phyloP scores from a whole-genome alignment of 306 rosid genomes.

The Acacia confusa region DNA sequence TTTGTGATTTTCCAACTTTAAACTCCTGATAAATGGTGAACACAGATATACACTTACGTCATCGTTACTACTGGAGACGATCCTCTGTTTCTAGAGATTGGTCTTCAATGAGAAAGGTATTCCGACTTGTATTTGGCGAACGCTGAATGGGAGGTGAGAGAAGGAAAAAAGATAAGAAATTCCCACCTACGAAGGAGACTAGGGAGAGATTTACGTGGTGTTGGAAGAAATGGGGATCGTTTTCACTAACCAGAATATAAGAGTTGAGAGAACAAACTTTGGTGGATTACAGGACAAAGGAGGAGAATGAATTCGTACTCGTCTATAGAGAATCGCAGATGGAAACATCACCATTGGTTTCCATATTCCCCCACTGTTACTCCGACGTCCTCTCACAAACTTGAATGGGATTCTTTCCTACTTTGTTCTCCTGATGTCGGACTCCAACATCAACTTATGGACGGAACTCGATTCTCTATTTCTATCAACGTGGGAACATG shows the following conservation, averaged over 20 bases:
- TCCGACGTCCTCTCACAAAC: background rate
- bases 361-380: constrained; percentile 3
- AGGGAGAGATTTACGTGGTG: constrained; percentile 6
- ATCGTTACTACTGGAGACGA: background rate
- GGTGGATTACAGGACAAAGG: background rate
- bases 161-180: background rate
- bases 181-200: background rate
- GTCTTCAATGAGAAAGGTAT: background rate
- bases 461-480: constrained; percentile 31
- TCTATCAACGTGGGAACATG: constrained; percentile 17
- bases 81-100: background rate
- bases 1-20: constrained; percentile 63
- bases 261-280: background rate
- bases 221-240: constrained; percentile 6
- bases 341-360: background rate
- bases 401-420: background rate
- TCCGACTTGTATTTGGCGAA: background rate
- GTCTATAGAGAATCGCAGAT: constrained; percentile 19
- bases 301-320: constrained; percentile 10
- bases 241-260: constrained; percentile 18
- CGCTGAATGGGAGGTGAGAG: background rate
- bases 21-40: constrained; percentile 49
- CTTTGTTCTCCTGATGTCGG: constrained; percentile 19
- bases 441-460: constrained; percentile 17
- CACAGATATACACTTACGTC: background rate